phyloP scores from a whole-genome alignment of 352 stramenopile genomes.

The Globisporangium ultimum region DNA sequence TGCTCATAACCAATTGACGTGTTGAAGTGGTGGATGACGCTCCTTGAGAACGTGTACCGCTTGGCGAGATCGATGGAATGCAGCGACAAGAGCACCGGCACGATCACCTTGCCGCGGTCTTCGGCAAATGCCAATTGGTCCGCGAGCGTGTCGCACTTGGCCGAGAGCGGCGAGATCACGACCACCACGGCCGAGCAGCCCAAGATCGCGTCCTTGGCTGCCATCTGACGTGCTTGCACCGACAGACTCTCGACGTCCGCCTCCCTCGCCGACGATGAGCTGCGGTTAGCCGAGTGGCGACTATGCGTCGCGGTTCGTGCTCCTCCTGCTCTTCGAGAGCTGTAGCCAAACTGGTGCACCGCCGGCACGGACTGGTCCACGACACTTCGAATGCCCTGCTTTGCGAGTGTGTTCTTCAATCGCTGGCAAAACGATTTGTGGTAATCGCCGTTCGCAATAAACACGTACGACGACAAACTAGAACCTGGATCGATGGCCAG shows the following conservation, averaged over 20 bases:
- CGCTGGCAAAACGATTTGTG: slow-evolving; percentile 61
- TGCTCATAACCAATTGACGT: slow-evolving; percentile 71
- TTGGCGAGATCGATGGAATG: slow-evolving; percentile 72
- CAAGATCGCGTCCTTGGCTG: slow-evolving; percentile 72
- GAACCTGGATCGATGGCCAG: background rate
- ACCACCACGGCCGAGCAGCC: slow-evolving; percentile 65
- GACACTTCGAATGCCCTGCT: slow-evolving; percentile 56
- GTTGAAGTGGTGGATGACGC: slow-evolving; percentile 78
- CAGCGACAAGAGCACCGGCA: slow-evolving; percentile 71
- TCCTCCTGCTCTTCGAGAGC: slow-evolving; percentile 12
- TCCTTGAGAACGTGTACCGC: slow-evolving; percentile 78
- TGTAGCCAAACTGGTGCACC: slow-evolving; percentile 39
- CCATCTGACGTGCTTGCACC: slow-evolving; percentile 60
- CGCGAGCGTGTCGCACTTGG: slow-evolving; percentile 61
- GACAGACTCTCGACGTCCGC: slow-evolving; percentile 18
- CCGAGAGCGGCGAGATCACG: slow-evolving; percentile 63
- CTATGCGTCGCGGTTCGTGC: slow-evolving; percentile 4
- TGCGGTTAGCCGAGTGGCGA: background rate
- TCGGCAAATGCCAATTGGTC: slow-evolving; percentile 83
- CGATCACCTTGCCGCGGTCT: slow-evolving; percentile 66
- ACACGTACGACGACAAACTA: slow-evolving; percentile 47
- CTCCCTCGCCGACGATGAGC: background rate
- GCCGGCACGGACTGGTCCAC: slow-evolving; percentile 48
- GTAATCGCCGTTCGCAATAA: slow-evolving; percentile 74
- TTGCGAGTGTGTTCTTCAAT: slow-evolving; percentile 50